Evolutionary conservation across 768 basidiomycete genomes (phyloP).

Genomic region (Pleurotus eryngii): DNA sequence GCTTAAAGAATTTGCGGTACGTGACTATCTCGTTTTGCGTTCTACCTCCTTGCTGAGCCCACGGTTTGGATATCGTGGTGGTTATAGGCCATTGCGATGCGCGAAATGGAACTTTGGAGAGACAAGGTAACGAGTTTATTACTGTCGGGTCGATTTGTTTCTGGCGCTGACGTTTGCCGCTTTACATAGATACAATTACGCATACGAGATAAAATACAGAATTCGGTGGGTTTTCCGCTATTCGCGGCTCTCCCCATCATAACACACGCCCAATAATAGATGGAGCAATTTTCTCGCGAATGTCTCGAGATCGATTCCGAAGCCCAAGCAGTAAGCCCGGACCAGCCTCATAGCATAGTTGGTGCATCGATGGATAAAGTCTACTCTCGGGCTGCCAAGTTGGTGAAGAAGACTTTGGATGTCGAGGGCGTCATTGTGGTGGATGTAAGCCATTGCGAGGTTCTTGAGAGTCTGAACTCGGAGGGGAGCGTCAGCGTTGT

Average conservation of each 20-base stretch:
- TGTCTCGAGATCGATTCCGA: constrained; percentile 86
- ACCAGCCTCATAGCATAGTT: constrained; percentile 30
- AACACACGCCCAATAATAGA: constrained; percentile 35
- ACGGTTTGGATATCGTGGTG: constrained; percentile 3
- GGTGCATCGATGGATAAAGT: constrained; percentile 76
- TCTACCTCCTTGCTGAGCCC: neutral
- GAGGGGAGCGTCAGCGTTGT: constrained; percentile 67
- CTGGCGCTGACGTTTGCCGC: neutral
- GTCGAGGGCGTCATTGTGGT: constrained; percentile 90
- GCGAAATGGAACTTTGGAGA: constrained; percentile 93
- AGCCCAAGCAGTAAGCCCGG: constrained; percentile 26
- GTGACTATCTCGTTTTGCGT: constrained; percentile 23
- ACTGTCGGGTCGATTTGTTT: neutral
- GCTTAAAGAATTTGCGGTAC: constrained; percentile 85
- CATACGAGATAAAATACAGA: constrained; percentile 89
- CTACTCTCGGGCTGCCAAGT: constrained; percentile 85
- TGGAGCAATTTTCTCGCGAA: constrained; percentile 95
- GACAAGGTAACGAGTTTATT: constrained; percentile 61
- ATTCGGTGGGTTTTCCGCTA: constrained; percentile 51
- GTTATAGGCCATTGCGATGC: constrained; percentile 74
- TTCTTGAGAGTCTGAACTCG: constrained; percentile 63
- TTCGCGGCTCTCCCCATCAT: neutral
- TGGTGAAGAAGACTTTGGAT: constrained; percentile 87
- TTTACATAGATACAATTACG: constrained; percentile 73
- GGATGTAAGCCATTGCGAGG: constrained; percentile 90